Conservation (phyloP, 2,329 filamentous ascomycete genomes). For the Phaeosphaeria sp. region DNA sequence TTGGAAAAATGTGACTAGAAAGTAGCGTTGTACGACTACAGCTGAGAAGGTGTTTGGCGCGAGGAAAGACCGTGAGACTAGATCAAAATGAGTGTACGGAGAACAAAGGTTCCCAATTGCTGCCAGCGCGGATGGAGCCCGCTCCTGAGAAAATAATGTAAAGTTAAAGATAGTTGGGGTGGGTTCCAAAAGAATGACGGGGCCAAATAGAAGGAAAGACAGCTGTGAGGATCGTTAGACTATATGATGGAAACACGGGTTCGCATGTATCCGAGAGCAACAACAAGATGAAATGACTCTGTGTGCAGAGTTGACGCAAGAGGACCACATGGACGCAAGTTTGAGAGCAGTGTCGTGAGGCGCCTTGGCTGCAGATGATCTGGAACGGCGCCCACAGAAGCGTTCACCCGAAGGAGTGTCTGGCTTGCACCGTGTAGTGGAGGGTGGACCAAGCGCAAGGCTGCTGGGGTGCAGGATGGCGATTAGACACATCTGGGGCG, state of each 20-base stretch:
- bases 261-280: slow-evolving; percentile 39
- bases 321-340: slow-evolving; percentile 45
- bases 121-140: slow-evolving; percentile 50
- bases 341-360: slow-evolving; percentile 49
- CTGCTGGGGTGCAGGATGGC: slow-evolving; percentile 38
- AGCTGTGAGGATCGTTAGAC: slow-evolving; percentile 40
- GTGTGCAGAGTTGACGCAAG: slow-evolving; percentile 44
- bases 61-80: slow-evolving; percentile 30
- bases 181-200: slow-evolving; percentile 48
- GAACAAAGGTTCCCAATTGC: slow-evolving; percentile 44
- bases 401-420: slow-evolving; percentile 47
- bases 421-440: slow-evolving; percentile 37
- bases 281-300: slow-evolving; percentile 39
- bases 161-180: slow-evolving; percentile 39
- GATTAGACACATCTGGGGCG: slow-evolving; percentile 35
- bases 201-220: slow-evolving; percentile 45
- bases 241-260: slow-evolving; percentile 46
- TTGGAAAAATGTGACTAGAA: slow-evolving; percentile 46
- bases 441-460: slow-evolving; percentile 43
- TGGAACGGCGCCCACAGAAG: slow-evolving; percentile 49
- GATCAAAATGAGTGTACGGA: slow-evolving; percentile 49
- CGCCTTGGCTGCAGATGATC: slow-evolving; percentile 51
- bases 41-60: slow-evolving; percentile 27
- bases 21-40: slow-evolving; percentile 43
- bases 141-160: slow-evolving; percentile 42